A percentile compares a stretch with the other conserved stretches of the same genome.
Evolutionary conservation across 805 yeast genomes (phyloP).

Genomic region (Yamadazyma paraphyllophila): DNA sequence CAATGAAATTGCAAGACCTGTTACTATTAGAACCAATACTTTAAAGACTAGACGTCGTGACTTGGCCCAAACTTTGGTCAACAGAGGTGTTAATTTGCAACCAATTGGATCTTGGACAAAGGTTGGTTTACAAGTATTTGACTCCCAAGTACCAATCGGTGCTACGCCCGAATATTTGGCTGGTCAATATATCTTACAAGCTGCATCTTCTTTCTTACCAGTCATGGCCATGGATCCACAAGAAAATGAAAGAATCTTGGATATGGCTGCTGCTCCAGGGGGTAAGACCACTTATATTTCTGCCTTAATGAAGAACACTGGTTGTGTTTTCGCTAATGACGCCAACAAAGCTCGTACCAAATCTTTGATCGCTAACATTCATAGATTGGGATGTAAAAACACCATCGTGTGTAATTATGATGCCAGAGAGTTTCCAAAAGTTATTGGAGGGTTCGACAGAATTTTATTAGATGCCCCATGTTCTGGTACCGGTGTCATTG

Average conservation of each 20-base stretch:
- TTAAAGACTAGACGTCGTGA: conserved; percentile 93
- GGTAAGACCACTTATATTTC: conserved; percentile 95
- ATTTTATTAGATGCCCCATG: conserved; percentile 97
- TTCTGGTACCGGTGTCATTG: conserved; percentile 99
- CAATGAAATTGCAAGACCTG: conserved; percentile 93
- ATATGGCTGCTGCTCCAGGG: conserved; percentile 99
- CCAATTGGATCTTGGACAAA: conserved; percentile 98
- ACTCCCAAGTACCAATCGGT: conserved; percentile 99
- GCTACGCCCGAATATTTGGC: conserved; percentile 99
- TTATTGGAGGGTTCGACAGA: conserved; percentile 97
- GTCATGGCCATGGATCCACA: conserved; percentile 98
- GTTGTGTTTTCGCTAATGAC: conserved; percentile 96
- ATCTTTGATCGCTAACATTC: conserved; percentile 94
- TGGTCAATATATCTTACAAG: conserved; percentile 96
- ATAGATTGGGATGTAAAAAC: conserved; percentile 93
- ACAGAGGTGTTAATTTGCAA: conserved; percentile 95
- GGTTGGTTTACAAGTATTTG: conserved; percentile 95
- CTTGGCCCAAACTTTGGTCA: conserved; percentile 89
- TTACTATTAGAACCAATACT: conserved; percentile 97
- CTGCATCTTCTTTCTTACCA: conserved; percentile 96
- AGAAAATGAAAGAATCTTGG: conserved; percentile 90
- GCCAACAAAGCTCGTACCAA: conserved; percentile 95
- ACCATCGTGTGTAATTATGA: conserved; percentile 96
- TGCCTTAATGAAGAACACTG: conserved; percentile 97
- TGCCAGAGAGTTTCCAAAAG: conserved; percentile 97